Conservation (phyloP, 768 basidiomycete genomes). For the Filobasidium wieringae region DNA sequence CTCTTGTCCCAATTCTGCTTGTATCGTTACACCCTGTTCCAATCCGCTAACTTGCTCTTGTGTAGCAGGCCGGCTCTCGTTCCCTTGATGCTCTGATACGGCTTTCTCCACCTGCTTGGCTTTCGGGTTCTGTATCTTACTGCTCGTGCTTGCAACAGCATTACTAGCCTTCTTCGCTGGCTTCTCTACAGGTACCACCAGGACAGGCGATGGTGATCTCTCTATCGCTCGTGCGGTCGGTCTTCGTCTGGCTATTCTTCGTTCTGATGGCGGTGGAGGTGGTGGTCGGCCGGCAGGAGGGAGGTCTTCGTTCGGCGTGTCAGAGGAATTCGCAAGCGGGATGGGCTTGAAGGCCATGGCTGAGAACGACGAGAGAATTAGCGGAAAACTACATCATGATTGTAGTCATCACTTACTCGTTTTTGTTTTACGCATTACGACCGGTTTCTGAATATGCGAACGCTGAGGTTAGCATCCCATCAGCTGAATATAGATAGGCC, state of each 20-base stretch:
- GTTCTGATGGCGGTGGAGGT: constrained; percentile 33
- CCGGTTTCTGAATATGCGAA: neutral
- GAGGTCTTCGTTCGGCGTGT: constrained; percentile 11
- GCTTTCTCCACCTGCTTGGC: constrained; percentile 3
- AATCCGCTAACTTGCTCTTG: constrained; percentile 2
- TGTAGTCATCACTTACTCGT: neutral
- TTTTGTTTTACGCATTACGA: constrained; percentile 3
- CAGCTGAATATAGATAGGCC: neutral
- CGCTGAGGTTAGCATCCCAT: too few species aligned
- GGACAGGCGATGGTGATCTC: neutral
- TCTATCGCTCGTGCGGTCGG: constrained; percentile 23
- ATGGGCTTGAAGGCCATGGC: constrained; percentile 12
- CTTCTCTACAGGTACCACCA: neutral
- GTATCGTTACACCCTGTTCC: constrained; percentile 4
- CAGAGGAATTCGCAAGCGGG: neutral
- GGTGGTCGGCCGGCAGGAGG: neutral
- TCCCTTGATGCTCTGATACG: neutral
- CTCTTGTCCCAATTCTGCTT: constrained; percentile 19
- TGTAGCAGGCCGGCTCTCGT: neutral
- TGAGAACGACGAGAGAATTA: neutral
- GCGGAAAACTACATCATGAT: neutral
- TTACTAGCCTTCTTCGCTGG: neutral
- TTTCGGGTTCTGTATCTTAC: neutral
- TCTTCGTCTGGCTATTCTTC: constrained; percentile 28
- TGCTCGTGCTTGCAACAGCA: neutral